Base-by-base conservation (phyloP, 2,329 filamentous ascomycete genomes). In the Beauveria medogensis region DNA sequence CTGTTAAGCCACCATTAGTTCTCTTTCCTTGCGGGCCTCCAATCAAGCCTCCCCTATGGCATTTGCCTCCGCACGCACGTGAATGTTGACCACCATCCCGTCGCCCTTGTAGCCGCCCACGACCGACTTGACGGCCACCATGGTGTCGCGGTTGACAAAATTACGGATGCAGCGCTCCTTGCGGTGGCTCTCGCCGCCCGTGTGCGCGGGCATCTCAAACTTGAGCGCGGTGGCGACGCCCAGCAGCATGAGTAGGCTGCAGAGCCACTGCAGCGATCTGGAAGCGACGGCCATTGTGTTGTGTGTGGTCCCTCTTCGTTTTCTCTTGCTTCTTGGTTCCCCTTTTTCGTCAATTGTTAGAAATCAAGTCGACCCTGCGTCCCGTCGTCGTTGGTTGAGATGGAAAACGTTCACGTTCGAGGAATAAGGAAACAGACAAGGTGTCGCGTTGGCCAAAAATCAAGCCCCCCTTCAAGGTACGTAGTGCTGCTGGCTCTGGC, bases 101-200 rank as follows among this genome's bases (percentile, higher is more conserved):
- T 99, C 94, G 62, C 92, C 93, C 77, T 88, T 90, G 67, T 78
- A 78, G n/a, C 94, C 94, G 72, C 88, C 85, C 61, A 96, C 82
- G 63, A 86, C 96, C 60, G 92, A 90, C 61, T 93, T 97, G 58
- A 99, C 93, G 40, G 97, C 93, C 47, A 99, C 94, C 66, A 99
- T 80, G 65, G 94, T 96, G 72, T 97, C 92, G 76, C 86, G 89
- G 64, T 85, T 83, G 66, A 97, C 92, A 75, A 97, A 99, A 80
- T 99, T 99, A 74, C 93, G 86, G 75, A 99, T 90, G 79, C 94
- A 99, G 78, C 93, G 85, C 78, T 93, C 89, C 71, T 87, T 84
- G 69, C 88, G 85, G 73, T 83, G 80, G 66, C 61, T 70, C 69
- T 74, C 72, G 64, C 63, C 61, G 62, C 77, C 75, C 57, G 78